A percentile compares a stretch with the other conserved stretches of the same genome.
phyloP scores from a whole-genome alignment of 257 asterid species.

The Nicotiana tomentosiformis region DNA sequence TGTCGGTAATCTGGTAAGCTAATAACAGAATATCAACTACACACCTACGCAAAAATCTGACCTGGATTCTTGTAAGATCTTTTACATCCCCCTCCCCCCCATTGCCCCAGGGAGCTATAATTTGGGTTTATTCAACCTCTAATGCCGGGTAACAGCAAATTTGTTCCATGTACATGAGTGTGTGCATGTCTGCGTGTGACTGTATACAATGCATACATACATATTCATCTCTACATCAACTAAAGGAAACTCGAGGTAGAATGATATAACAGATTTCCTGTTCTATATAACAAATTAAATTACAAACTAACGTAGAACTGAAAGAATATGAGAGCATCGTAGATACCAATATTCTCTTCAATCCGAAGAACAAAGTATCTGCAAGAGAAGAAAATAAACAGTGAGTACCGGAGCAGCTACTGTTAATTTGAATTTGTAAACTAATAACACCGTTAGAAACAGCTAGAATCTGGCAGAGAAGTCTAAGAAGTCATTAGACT shows the following conservation, averaged over 20 bases:
- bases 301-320: neutral
- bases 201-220: too few relatives aligned
- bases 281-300: neutral
- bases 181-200: neutral
- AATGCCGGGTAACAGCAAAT: neutral
- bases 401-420: neutral
- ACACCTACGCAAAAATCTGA: neutral
- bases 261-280: neutral
- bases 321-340: slow-evolving; percentile 8
- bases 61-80: neutral
- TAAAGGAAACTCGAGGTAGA: neutral
- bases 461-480: neutral
- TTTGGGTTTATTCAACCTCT: neutral
- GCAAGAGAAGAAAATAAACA: slow-evolving; percentile 27
- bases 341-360: slow-evolving; percentile 88
- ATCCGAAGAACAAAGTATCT: slow-evolving; percentile 93
- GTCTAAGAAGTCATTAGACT: neutral
- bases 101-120: too few relatives aligned
- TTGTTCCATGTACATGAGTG: neutral
- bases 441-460: neutral
- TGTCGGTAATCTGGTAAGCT: neutral
- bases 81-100: neutral
- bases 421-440: neutral
- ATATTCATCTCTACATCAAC: neutral
- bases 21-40: neutral